Conservation (phyloP, 441 rosid genomes). For the Corymbia calophylla region DNA sequence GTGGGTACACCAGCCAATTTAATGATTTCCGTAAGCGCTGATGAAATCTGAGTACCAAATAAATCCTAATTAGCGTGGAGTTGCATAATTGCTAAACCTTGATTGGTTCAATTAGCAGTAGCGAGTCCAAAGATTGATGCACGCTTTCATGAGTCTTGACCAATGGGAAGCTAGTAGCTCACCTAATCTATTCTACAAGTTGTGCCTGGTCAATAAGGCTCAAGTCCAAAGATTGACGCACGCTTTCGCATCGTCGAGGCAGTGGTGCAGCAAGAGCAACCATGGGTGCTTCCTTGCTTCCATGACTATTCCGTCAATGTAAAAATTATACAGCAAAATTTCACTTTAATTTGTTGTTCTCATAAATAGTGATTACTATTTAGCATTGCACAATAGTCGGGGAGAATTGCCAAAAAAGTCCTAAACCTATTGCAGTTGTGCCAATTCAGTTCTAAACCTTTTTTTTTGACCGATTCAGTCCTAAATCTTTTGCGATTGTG, state of each 20-base stretch:
- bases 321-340: neutral
- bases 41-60: neutral
- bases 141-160: neutral
- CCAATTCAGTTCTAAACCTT: no score
- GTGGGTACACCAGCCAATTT: neutral
- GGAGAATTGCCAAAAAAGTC: no score
- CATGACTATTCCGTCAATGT: slow-evolving; percentile 17
- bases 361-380: neutral
- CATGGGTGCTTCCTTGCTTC: neutral
- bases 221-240: no score
- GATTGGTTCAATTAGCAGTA: neutral
- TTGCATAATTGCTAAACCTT: neutral
- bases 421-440: no score
- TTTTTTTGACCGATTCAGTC: no score
- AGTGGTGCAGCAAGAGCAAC: neutral
- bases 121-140: neutral
- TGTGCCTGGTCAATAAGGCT: neutral
- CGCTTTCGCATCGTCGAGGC: no score
- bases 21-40: neutral
- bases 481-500: no score
- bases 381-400: neutral
- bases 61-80: neutral
- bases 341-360: neutral
- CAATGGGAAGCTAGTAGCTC: neutral
- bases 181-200: neutral